Base-by-base conservation (phyloP, 2,329 filamentous ascomycete species). In the Byssoonygena ceratinophila region DNA sequence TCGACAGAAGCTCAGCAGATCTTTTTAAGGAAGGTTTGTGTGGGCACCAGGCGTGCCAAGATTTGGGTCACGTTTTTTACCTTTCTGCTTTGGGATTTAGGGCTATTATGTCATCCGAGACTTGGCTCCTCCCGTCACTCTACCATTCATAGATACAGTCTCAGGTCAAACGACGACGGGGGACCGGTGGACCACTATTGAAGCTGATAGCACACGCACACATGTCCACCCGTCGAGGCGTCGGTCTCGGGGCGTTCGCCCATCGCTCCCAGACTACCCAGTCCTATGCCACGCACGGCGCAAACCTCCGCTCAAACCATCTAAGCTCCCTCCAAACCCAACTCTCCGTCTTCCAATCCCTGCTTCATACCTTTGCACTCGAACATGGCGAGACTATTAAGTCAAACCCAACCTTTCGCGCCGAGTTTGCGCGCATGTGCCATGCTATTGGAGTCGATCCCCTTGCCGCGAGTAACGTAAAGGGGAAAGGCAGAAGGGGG, bases 361-460 rank as follows among this genome's bases (percentile, higher is more conserved):
- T 96, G 9, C 81, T 98, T 4, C 89, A 96, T 72, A 89, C 94
- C 69, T 98, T 98, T 70, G 88, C 90, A 41, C 79, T 91, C 64
- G 94, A 91, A 46, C 92, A 98, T 76, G 87, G 85, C 60, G 89
- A 90, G 65, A 92, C 95, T 63, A 98, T 98, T 55, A 90, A 91
- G 58, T 94, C 89, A 1, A 90, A 97, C 67, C 92, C 92, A 4
- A 84, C 82, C 7, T 98, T 98, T 70, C 87, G 92, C 56, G 89
- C 91, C 31, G 91, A 98, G 70, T 98, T 98, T 66, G 91, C 92
- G 2, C 88, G 91, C 67, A 98, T 98, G 92, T 98, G 92, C 72
- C 82, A 89, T 63, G 89, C 90, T 57, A 96, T 98, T 60, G 92
- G 92, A 46, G 89, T 98, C 11, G 92, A 98, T 68, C 94, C 92